Evolutionary conservation across 768 basidiomycete genomes (phyloP).

Genomic region (Dentipellis sp.): DNA sequence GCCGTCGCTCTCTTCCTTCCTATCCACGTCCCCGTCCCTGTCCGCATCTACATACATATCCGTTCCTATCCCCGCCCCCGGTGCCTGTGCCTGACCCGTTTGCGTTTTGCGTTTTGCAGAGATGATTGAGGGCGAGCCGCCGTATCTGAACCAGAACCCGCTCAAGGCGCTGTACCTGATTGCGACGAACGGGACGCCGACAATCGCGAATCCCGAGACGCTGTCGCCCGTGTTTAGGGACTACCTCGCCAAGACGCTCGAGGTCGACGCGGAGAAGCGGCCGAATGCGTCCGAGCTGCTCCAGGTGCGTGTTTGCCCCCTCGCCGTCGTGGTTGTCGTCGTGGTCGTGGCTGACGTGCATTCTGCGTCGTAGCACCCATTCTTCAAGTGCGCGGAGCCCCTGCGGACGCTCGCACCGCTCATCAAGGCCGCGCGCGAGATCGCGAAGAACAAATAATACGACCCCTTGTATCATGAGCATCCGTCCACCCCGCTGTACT

Average conservation of each 20-base stretch:
- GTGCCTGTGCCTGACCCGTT: too few relatives aligned
- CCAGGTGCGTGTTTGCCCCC: conserved; percentile 39
- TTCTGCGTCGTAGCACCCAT: conserved; percentile 53
- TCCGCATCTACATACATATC: not conserved
- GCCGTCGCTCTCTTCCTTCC: not conserved
- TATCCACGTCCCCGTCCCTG: conserved; percentile 5
- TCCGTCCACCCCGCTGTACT: not conserved
- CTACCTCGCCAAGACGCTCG: conserved; percentile 80
- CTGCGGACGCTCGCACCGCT: conserved; percentile 78
- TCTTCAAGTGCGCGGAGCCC: conserved; percentile 84
- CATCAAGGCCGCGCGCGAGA: conserved; percentile 88
- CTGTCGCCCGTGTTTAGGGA: conserved; percentile 76
- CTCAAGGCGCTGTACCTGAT: conserved; percentile 96
- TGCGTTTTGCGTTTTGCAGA: conserved; percentile 34
- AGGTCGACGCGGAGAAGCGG: conserved; percentile 92
- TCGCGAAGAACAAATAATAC: conserved; percentile 50
- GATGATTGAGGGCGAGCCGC: conserved; percentile 98
- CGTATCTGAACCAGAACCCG: conserved; percentile 94
- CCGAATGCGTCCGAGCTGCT: conserved; percentile 79
- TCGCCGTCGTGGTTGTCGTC: not conserved
- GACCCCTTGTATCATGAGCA: not conserved
- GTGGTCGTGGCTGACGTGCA: not conserved
- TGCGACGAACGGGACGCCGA: conserved; percentile 96
- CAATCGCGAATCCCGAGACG: conserved; percentile 83
- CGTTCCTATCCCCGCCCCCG: not conserved